Evolutionary conservation across 164 flowering plant species (phyloP).

Genomic region (Tetracentron sinense): DNA sequence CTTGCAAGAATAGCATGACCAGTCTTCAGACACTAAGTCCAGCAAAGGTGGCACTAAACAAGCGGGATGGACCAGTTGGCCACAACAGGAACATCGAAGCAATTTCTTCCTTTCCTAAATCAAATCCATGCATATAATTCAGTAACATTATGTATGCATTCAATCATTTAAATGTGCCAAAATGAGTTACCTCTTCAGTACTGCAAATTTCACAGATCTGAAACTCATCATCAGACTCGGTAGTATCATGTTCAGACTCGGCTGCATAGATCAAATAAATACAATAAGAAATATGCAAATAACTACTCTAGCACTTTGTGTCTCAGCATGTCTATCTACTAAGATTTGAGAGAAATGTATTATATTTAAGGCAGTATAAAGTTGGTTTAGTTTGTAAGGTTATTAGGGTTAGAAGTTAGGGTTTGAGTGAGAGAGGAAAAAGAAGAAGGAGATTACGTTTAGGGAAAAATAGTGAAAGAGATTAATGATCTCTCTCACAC

Average conservation of each 20-base stretch:
- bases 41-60: slow-evolving; percentile 72
- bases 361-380: too few species aligned
- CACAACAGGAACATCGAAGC: slow-evolving; percentile 86
- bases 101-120: slow-evolving; percentile 83
- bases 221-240: slow-evolving; percentile 97
- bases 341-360: neutral
- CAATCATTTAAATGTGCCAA: neutral
- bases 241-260: slow-evolving; percentile 69
- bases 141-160: neutral
- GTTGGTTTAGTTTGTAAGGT: too few species aligned
- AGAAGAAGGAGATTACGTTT: too few species aligned
- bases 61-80: slow-evolving; percentile 66
- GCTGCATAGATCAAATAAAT: slow-evolving; percentile 44
- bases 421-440: too few species aligned
- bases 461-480: too few species aligned
- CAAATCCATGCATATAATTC: neutral
- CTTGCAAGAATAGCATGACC: slow-evolving; percentile 91
- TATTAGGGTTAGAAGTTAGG: too few species aligned
- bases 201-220: slow-evolving; percentile 89
- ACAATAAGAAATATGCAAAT: slow-evolving; percentile 6
- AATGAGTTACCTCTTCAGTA: slow-evolving; percentile 61
- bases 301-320: neutral
- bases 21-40: slow-evolving; percentile 51
- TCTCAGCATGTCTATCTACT: neutral
- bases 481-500: too few species aligned